These are phyloP conservation scores for Podaxis pistillaris DNA, from an alignment of 768 basidiomycete genomes.

Conservation along the genomic window DNA sequence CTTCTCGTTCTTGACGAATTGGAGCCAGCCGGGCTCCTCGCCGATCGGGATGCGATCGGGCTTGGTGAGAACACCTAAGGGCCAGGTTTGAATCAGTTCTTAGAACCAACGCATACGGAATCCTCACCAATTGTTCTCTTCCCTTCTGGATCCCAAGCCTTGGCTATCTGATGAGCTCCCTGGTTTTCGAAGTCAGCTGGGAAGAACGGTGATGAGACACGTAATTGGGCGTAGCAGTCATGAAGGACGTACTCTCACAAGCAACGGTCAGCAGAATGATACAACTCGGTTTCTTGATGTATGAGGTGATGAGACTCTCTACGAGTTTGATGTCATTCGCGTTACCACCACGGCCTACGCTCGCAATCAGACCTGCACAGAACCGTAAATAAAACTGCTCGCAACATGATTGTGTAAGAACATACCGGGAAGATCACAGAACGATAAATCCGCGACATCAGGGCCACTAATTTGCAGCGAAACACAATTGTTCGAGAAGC, in stretches of 20 bases:
- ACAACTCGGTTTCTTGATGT: conserved; percentile 63
- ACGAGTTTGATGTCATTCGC: conserved; percentile 61
- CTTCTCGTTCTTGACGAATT: conserved; percentile 52
- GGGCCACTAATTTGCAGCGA: conserved; percentile 58
- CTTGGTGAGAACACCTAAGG: conserved; percentile 73
- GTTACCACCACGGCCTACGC: conserved; percentile 47
- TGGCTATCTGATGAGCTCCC: conserved; percentile 64
- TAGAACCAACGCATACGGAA: background rate
- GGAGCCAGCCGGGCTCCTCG: conserved; percentile 56
- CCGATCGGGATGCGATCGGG: conserved; percentile 63
- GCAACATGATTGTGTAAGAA: background rate
- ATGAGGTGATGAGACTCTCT: conserved; percentile 51
- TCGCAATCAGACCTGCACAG: conserved; percentile 54
- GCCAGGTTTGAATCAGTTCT: background rate
- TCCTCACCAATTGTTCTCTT: conserved; percentile 65
- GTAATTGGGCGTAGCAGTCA: background rate
- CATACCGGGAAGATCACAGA: conserved; percentile 60
- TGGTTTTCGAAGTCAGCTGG: conserved; percentile 82
- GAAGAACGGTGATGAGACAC: background rate
- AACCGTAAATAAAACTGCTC: background rate
- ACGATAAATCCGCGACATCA: conserved; percentile 61
- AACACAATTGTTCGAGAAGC: conserved; percentile 58
- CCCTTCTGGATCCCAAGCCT: conserved; percentile 57
- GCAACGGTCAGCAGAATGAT: conserved; percentile 59
- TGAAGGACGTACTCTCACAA: conserved; percentile 53